These are phyloP conservation scores for Solanum appendiculatum DNA, from an alignment of 257 asterid genomes.

Conservation along the genomic window DNA sequence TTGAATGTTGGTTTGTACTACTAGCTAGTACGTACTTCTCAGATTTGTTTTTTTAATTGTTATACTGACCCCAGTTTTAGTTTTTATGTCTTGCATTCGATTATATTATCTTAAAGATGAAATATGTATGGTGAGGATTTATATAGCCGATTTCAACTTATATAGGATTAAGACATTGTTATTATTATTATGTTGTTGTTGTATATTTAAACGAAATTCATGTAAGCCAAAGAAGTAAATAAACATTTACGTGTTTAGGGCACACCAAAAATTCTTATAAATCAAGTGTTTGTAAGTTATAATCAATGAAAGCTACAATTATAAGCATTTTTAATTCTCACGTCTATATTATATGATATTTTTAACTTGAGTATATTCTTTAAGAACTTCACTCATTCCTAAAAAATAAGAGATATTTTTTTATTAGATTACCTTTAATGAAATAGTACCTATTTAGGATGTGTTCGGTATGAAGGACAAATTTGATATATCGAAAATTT, in stretches of 20 bases:
- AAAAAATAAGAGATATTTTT: no score
- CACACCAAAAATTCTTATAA: neutral
- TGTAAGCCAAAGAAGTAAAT: neutral
- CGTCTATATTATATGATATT: no score
- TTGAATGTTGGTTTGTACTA: neutral
- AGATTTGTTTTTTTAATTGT: neutral
- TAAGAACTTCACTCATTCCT: no score
- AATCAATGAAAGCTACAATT: no score
- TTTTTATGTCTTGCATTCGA: neutral
- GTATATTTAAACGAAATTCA: neutral
- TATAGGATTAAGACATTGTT: neutral
- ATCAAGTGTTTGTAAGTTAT: neutral
- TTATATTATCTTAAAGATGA: neutral
- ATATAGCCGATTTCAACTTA: neutral
- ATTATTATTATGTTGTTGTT: neutral
- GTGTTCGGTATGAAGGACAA: neutral
- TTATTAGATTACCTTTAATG: no score
- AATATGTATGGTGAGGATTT: neutral
- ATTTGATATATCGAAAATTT: no score
- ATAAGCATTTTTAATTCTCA: neutral
- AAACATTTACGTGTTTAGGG: neutral
- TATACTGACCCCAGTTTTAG: neutral
- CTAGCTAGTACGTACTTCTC: neutral
- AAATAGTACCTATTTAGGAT: neutral
- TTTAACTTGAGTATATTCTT: no score